phyloP scores from a whole-genome alignment of 2,329 filamentous ascomycete genomes.

The Cercospora zeae-maydis region DNA sequence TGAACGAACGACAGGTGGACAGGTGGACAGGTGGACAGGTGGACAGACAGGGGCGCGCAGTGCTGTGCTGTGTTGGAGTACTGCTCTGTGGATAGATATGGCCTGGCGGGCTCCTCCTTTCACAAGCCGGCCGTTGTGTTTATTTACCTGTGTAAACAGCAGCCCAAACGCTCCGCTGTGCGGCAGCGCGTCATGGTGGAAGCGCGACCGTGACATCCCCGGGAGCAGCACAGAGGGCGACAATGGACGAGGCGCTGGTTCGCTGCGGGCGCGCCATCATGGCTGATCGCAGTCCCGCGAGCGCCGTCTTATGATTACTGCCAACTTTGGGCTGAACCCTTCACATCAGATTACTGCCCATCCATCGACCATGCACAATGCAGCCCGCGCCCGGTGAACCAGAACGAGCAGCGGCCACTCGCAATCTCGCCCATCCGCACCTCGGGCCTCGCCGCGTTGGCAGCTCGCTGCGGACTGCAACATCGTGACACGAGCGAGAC shows the following conservation, averaged over 20 bases:
- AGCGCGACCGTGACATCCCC: slow-evolving; percentile 1
- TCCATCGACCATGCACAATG: too few relatives aligned
- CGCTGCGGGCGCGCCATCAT: not conserved
- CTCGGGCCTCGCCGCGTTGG: not conserved
- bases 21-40: too few relatives aligned
- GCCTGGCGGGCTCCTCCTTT: slow-evolving; percentile 1
- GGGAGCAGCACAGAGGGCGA: not conserved
- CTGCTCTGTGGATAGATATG: not conserved
- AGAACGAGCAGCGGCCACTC: slow-evolving; percentile 5
- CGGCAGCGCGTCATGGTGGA: slow-evolving; percentile 1
- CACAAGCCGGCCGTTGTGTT: slow-evolving; percentile 8
- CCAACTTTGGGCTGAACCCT: not conserved
- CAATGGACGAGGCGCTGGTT: not conserved
- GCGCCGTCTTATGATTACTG: not conserved
- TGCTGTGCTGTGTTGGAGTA: too few relatives aligned
- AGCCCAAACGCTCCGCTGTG: slow-evolving; percentile 3
- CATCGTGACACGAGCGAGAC: not conserved
- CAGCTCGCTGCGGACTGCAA: not conserved
- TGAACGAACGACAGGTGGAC: not conserved
- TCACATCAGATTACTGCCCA: not conserved
- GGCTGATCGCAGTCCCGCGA: not conserved
- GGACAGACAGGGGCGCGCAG: not conserved
- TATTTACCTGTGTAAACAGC: slow-evolving; percentile 4
- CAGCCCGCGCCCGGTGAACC: slow-evolving; percentile 5
- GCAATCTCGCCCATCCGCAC: slow-evolving; percentile 8